Percentiles rank a stretch among this genome's conserved stretches.
Conservation (phyloP, 768 basidiomycete genomes). For the Suillus placidus region DNA sequence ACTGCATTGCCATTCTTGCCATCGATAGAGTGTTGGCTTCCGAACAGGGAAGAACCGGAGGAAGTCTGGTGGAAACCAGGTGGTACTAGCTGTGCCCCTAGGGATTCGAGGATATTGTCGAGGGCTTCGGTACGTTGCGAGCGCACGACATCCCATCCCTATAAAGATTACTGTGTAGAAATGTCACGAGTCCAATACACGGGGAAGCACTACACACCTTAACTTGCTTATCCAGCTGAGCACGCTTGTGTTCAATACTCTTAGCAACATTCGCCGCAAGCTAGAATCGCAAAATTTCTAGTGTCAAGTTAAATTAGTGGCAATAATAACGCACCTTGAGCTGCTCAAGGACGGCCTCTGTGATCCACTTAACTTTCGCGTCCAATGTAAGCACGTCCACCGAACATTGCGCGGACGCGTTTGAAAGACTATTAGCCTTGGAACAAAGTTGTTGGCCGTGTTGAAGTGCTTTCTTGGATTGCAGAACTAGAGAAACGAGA, state of each 20-base stretch:
- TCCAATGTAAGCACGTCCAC: conserved; percentile 77
- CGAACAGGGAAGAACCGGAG: conserved; percentile 75
- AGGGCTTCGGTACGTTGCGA: conserved; percentile 61
- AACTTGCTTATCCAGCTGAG: conserved; percentile 59
- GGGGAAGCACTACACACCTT: conserved; percentile 45
- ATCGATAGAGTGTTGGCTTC: conserved; percentile 66
- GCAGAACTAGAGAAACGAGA: conserved; percentile 73
- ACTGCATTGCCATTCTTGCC: conserved; percentile 38
- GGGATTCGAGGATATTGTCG: conserved; percentile 70
- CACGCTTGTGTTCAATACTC: conserved; percentile 72
- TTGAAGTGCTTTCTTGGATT: conserved; percentile 83
- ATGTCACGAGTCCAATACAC: background rate
- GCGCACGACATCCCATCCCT: conserved; percentile 78
- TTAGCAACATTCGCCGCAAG: conserved; percentile 74
- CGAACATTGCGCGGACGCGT: conserved; percentile 63
- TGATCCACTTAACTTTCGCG: conserved; percentile 80
- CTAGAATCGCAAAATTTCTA: conserved; percentile 38
- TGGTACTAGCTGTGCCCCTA: conserved; percentile 74
- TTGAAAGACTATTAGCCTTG: conserved; percentile 63
- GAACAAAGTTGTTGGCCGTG: conserved; percentile 77
- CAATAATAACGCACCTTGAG: conserved; percentile 55
- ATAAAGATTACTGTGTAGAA: background rate
- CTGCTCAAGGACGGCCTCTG: conserved; percentile 73
- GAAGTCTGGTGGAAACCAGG: conserved; percentile 73
- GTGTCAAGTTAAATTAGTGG: background rate